These are phyloP conservation scores for Arxiozyma slooffiae DNA, from an alignment of 1,139 yeast genomes.

Conservation along the genomic window DNA sequence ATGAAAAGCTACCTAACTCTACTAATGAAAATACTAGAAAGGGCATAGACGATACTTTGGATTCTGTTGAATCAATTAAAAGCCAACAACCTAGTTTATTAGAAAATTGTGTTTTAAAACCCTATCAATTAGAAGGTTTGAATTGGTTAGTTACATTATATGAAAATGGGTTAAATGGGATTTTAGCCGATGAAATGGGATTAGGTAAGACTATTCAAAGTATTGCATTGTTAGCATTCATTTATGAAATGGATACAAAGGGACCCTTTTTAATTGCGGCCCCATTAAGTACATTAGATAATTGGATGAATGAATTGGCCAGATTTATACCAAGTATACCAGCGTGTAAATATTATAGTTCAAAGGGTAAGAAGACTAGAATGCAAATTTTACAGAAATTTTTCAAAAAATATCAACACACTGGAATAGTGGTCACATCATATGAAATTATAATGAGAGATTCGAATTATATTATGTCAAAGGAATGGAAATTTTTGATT, in stretches of 20 bases:
- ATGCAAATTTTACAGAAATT: slow-evolving; percentile 34
- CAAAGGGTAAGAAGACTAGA: slow-evolving; percentile 43
- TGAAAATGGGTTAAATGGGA: slow-evolving; percentile 91
- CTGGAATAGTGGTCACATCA: slow-evolving; percentile 61
- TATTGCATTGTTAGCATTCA: slow-evolving; percentile 63
- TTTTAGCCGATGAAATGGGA: slow-evolving; percentile 96
- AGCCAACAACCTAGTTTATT: slow-evolving; percentile 54
- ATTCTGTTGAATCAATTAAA: slow-evolving; percentile 5
- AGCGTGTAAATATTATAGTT: slow-evolving; percentile 58
- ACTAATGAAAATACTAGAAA: slow-evolving; percentile 1
- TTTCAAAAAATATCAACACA: slow-evolving; percentile 22
- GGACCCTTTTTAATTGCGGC: slow-evolving; percentile 87
- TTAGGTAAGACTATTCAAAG: slow-evolving; percentile 87
- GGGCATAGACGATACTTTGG: slow-evolving; percentile 8
- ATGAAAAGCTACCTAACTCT: slow-evolving; percentile 8
- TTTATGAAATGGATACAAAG: slow-evolving; percentile 64
- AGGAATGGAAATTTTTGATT: slow-evolving; percentile 69
- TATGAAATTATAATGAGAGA: slow-evolving; percentile 76
- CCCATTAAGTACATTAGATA: slow-evolving; percentile 77
- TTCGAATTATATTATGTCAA: slow-evolving; percentile 36
- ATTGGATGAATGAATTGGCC: slow-evolving; percentile 68
- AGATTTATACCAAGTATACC: slow-evolving; percentile 66
- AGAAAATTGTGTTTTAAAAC: slow-evolving; percentile 61
- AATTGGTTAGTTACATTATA: slow-evolving; percentile 83
- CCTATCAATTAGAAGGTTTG: slow-evolving; percentile 80